These are phyloP conservation scores for Termitomyces bulborhizus DNA, from an alignment of 768 basidiomycete species.

Conservation along the genomic window DNA sequence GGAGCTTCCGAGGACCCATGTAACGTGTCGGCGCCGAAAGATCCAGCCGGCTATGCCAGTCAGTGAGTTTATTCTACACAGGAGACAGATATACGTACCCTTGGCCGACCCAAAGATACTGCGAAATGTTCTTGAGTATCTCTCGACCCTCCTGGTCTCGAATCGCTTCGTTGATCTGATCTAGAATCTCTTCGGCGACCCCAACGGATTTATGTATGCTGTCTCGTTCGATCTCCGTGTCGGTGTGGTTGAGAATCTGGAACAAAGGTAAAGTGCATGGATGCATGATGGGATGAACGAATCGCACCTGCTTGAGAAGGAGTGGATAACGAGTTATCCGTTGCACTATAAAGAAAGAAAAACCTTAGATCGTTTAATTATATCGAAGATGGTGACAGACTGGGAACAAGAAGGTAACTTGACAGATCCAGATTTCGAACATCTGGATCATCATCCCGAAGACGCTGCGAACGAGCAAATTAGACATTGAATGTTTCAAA, in stretches of 20 bases:
- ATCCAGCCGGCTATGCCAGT: constrained; percentile 51
- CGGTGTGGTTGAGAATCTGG: constrained; percentile 77
- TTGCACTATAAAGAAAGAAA: constrained; percentile 58
- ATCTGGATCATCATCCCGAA: constrained; percentile 74
- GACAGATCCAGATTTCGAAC: constrained; percentile 83
- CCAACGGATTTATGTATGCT: constrained; percentile 49
- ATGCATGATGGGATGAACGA: not conserved
- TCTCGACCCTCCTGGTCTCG: constrained; percentile 78
- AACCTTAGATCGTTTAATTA: constrained; percentile 1
- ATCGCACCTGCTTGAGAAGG: constrained; percentile 65
- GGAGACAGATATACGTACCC: constrained; percentile 41
- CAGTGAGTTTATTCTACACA: constrained; percentile 23
- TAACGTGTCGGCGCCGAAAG: constrained; percentile 85
- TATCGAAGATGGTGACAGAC: constrained; percentile 36
- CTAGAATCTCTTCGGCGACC: constrained; percentile 67
- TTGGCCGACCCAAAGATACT: constrained; percentile 83
- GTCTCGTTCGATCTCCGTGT: constrained; percentile 53
- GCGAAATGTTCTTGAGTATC: constrained; percentile 67
- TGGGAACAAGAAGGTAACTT: constrained; percentile 87
- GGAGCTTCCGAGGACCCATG: constrained; percentile 72
- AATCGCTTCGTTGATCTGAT: constrained; percentile 83
- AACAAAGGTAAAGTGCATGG: not conserved
- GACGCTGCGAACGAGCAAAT: constrained; percentile 33
- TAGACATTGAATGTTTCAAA: not conserved
- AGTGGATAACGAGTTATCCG: constrained; percentile 93